A percentile compares a stretch with the other conserved stretches of the same genome.
Evolutionary conservation across 345 rosid genomes (phyloP).

Genomic region (Capsella bursapastoris): DNA sequence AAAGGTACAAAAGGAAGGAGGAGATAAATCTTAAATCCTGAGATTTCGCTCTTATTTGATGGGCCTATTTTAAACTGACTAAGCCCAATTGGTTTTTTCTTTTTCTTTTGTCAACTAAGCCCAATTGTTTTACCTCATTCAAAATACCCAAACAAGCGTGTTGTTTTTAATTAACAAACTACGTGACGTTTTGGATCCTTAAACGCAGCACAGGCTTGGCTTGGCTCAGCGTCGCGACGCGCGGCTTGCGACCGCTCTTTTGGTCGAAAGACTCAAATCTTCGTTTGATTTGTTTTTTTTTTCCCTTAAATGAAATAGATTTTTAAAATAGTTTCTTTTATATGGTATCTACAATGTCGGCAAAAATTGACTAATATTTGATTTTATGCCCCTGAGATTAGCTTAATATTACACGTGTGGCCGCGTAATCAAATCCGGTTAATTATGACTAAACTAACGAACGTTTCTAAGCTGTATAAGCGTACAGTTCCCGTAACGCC

Average conservation of each 20-base stretch:
- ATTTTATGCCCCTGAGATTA: not conserved
- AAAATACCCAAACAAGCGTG: not conserved
- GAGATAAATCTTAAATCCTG: not conserved
- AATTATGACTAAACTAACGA: conserved; percentile 13
- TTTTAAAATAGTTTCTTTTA: not conserved
- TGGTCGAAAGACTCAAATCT: not conserved
- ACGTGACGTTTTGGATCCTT: conserved; percentile 4
- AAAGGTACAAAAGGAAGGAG: not conserved
- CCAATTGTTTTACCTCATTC: not conserved
- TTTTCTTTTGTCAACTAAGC: not conserved
- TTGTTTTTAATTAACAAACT: not conserved
- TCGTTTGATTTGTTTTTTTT: not conserved
- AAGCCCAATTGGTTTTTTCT: not conserved
- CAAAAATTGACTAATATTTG: conserved; percentile 19
- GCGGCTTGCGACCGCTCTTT: not conserved
- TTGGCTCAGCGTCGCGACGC: not conserved
- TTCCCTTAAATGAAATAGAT: too few species aligned
- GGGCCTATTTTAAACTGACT: not conserved
- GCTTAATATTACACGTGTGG: conserved; percentile 28
- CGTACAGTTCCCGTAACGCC: not conserved
- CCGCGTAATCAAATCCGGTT: conserved; percentile 28
- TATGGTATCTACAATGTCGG: conserved; percentile 33
- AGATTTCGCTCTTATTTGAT: not conserved
- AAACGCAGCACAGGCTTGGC: not conserved
- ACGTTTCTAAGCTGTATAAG: not conserved